Evolutionary conservation across 2,329 filamentous ascomycete genomes (phyloP).

Genomic region (Lasiodiplodia theobromae): DNA sequence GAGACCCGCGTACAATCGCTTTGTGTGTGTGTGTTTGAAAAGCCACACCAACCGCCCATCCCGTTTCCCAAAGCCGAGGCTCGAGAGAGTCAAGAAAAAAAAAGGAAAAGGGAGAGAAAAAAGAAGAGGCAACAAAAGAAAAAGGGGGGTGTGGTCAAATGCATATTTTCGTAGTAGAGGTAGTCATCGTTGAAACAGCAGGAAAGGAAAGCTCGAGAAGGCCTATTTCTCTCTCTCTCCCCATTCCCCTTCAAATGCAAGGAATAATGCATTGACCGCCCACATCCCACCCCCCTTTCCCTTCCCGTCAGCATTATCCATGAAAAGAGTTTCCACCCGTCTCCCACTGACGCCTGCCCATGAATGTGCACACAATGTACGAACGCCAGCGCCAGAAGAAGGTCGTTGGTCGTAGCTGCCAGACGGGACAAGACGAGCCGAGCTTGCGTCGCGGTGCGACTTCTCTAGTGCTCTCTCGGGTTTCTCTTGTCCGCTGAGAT

Average conservation of each 20-base stretch:
- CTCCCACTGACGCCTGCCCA: conserved; percentile 19
- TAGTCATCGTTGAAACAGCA: background rate
- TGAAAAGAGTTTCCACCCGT: background rate
- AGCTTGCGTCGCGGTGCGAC: background rate
- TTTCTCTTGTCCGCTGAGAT: conserved; percentile 1
- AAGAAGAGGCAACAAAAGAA: no score
- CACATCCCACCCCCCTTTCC: no score
- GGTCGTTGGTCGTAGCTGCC: background rate
- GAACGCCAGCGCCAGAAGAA: conserved; percentile 15
- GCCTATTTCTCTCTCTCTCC: background rate
- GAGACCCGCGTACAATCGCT: background rate
- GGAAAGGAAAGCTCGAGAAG: background rate
- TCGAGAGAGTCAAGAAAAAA: background rate
- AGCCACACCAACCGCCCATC: background rate
- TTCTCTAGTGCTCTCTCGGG: background rate
- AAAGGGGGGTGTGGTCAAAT: background rate
- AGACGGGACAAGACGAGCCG: background rate
- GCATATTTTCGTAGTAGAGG: background rate
- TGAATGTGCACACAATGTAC: conserved; percentile 8
- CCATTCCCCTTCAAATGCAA: conserved; percentile 4
- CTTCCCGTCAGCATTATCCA: background rate
- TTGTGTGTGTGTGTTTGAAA: background rate
- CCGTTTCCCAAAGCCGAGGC: background rate
- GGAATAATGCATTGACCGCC: conserved; percentile 8
- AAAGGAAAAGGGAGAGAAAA: background rate